These are phyloP conservation scores for Macrolepiota dolichaula DNA, from an alignment of 768 basidiomycete genomes.

Conservation along the genomic window DNA sequence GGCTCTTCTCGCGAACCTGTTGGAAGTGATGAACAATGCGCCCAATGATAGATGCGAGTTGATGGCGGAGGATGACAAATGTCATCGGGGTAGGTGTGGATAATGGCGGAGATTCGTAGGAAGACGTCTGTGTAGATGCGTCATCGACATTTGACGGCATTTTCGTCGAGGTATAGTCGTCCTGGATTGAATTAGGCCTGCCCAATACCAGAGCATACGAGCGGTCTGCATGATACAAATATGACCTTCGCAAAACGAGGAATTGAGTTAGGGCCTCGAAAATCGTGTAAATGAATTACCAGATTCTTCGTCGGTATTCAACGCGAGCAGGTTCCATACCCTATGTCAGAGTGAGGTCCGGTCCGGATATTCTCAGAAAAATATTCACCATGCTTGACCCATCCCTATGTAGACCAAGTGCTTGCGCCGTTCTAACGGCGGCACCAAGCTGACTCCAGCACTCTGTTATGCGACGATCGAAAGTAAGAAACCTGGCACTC, in stretches of 20 bases:
- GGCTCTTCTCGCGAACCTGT: slow-evolving; percentile 70
- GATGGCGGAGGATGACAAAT: slow-evolving; percentile 83
- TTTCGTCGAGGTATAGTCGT: slow-evolving; percentile 82
- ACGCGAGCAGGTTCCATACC: slow-evolving; percentile 71
- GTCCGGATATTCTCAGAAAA: not conserved
- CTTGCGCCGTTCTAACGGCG: slow-evolving; percentile 89
- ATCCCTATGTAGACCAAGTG: slow-evolving; percentile 89
- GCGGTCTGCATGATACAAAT: slow-evolving; percentile 91
- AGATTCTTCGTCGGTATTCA: slow-evolving; percentile 88
- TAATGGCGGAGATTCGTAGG: slow-evolving; percentile 53
- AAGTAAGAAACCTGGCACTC: slow-evolving; percentile 58
- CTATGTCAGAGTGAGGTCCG: slow-evolving; percentile 28
- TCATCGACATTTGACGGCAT: slow-evolving; percentile 73
- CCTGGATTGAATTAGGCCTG: slow-evolving; percentile 85
- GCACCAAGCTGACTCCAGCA: slow-evolving; percentile 96
- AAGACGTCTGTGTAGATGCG: slow-evolving; percentile 40
- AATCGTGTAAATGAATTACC: slow-evolving; percentile 39
- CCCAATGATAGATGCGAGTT: slow-evolving; percentile 80
- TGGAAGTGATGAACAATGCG: slow-evolving; percentile 93
- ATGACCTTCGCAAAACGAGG: slow-evolving; percentile 49
- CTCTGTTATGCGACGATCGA: slow-evolving; percentile 87
- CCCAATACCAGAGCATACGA: slow-evolving; percentile 91
- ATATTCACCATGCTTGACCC: slow-evolving; percentile 70
- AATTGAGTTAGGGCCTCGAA: not conserved
- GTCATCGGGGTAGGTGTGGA: slow-evolving; percentile 80